Conservation (phyloP, 345 rosid species). For the Alliaria petiolata region DNA sequence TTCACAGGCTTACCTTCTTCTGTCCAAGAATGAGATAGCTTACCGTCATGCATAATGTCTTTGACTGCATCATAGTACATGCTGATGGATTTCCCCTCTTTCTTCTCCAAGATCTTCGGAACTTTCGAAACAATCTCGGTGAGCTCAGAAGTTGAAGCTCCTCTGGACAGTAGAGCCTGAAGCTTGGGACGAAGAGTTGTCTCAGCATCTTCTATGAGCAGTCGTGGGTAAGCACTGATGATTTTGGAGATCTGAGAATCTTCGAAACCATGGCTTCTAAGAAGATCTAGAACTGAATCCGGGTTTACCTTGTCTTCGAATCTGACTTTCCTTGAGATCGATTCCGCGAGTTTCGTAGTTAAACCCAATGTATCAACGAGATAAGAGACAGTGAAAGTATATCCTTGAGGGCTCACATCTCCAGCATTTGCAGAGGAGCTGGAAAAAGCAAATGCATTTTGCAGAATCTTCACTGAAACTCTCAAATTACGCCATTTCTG, state of each 20-base stretch:
- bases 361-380: constrained; percentile 31
- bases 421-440: constrained; percentile 8
- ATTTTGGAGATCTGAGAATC: constrained; percentile 25
- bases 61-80: constrained; percentile 17
- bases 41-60: neutral
- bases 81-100: neutral
- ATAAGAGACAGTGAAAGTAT: constrained; percentile 19
- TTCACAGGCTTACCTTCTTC: neutral
- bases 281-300: constrained; percentile 19
- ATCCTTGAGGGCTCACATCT: neutral
- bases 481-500: constrained; percentile 21
- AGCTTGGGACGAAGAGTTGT: constrained; percentile 34
- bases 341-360: constrained; percentile 9
- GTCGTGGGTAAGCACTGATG: constrained; percentile 1
- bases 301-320: constrained; percentile 16
- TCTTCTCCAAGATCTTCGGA: constrained; percentile 16
- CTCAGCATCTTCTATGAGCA: constrained; percentile 22
- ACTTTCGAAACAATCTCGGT: neutral
- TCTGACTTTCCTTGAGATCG: constrained; percentile 10
- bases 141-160: constrained; percentile 21
- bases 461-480: neutral
- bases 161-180: constrained; percentile 18
- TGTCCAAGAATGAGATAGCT: neutral
- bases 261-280: constrained; percentile 31
- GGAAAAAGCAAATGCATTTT: neutral